Base-by-base conservation (phyloP, 495 filamentous ascomycete species). In the Beverwykella pulmonaria region DNA sequence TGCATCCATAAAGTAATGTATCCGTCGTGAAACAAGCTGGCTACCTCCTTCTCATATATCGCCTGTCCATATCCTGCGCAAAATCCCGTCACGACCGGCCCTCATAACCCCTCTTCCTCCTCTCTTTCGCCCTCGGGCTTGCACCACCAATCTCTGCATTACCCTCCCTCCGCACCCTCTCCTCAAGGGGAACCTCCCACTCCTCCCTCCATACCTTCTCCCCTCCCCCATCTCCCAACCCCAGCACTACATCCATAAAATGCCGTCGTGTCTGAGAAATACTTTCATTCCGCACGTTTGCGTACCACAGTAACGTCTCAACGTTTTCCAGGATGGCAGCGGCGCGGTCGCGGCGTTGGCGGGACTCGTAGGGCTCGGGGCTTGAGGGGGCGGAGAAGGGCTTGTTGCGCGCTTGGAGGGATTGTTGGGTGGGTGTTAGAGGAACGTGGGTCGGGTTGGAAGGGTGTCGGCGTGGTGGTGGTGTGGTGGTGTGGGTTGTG, bases 241-340 rank as follows among this genome's bases (percentile, higher is more conserved):
- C 76, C 19, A 71, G 58, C 39, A 78, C 41, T 4, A 74, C 55
- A 26, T 69, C 68, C 54, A 71, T 26, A 54, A 75, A 75, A 52
- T 75, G 62, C 5, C 72, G 64, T 15, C 75, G 65, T 27, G 77
- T 80, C 59, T 77, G 77, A 10, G 76, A 59, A 12, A 80, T 60
- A 29, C 61, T 69, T 77, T 75, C 74, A 44, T 76, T 71, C 41
- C 65, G 20, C 32, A 29, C 54, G 5, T 12, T 29, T 1, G 59
- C 32, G 34, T 61, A 61, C 70, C 74, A 74, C 34, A 71, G 61
- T 27, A 76, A 63, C 70, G 74, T 49, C 55, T 76, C 74, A 10
- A 57, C 63, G 65, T 52, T 69, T 39, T 73, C 70, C 1, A 74
- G 61, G 15, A 69, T 61, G 27, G 47, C 36, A 15, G 63, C 70